Evolutionary conservation across 2,329 filamentous ascomycete genomes (phyloP), one percentile per base, ranked within the genome.

Genomic region (Aspergillus unguis): DNA sequence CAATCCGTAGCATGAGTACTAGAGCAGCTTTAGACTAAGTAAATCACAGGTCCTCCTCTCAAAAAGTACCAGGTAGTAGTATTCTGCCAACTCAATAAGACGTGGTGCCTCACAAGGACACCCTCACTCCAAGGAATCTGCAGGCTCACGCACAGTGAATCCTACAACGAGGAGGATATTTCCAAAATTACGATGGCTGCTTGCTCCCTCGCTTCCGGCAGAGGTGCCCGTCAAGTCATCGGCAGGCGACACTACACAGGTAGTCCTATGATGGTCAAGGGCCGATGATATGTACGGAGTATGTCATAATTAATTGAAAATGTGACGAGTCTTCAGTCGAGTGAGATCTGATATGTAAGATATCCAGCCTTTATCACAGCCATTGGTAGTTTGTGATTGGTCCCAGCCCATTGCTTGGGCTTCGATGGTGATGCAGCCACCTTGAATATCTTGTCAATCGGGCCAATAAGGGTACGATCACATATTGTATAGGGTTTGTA

Each of bases 61-160:
- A 48, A 27, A 48, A 28, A 48, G 36, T 28, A 41, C 10, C n/a
- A 9, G 28, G 40, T 28, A 42, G 40, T 28, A 42, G 35, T 33
- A 7, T 40, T 35, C 27, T 57, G 57, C 57, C 57, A 57, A 45
- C 56, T 44, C 56, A 58, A 53, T 41, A 32, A 43, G 40, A 61
- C 58, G 57, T 61, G 58, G 58, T 59, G 23, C 57, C 57, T 17
- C 57, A 59, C 53, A 58, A 56, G 28, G 37, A 36, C 46, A 36
- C 43, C 6, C 42, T 29, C 25, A 36, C 26, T 37, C 33, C 28
- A 33, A 29, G 41, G 38, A 45, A 31, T 32, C 46, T 58, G 54
- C 47, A 50, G 46, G 49, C 37, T 9, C 35, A 44, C 38, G 26
- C 4, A 26, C 7, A 10, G 23, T 35, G 32, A 48, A 38, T 35